Conservation (phyloP, 2,329 filamentous ascomycete species). For the Xylaria sp. region DNA sequence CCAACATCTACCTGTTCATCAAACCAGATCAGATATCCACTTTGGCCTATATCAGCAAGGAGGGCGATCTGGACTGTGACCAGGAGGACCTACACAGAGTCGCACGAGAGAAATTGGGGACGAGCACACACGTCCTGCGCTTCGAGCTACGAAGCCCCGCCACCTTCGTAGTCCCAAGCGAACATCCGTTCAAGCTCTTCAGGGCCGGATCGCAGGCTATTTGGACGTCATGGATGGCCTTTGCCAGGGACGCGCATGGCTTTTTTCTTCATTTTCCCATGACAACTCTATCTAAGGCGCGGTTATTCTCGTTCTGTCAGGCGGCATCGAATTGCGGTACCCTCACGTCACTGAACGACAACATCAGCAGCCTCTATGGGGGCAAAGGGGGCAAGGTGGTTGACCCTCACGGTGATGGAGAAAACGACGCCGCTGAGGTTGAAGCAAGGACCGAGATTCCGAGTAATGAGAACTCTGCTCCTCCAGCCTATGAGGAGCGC, state of each 20-base stretch:
- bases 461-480: conserved; percentile 4
- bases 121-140: conserved; percentile 21
- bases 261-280: conserved; percentile 31
- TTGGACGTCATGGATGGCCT: conserved; percentile 23
- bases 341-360: conserved; percentile 5
- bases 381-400: conserved; percentile 28
- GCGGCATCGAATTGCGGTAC: conserved; percentile 13
- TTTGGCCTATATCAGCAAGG: conserved; percentile 5
- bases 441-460: not conserved
- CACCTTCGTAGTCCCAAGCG: conserved; percentile 21
- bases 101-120: conserved; percentile 20
- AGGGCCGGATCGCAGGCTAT: conserved; percentile 24
- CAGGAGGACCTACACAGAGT: conserved; percentile 15
- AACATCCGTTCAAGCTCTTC: conserved; percentile 18
- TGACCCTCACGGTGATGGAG: conserved; percentile 2
- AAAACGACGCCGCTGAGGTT: not conserved
- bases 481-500: conserved; percentile 27
- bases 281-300: conserved; percentile 18
- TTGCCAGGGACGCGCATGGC: conserved; percentile 17
- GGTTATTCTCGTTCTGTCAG: conserved; percentile 20
- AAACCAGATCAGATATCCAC: conserved; percentile 26
- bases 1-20: conserved; percentile 24
- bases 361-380: conserved; percentile 29
- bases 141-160: conserved; percentile 24
- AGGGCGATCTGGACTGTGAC: not conserved